Evolutionary conservation across 2,329 filamentous ascomycete genomes (phyloP).

Genomic region (Aphanocladium album): DNA sequence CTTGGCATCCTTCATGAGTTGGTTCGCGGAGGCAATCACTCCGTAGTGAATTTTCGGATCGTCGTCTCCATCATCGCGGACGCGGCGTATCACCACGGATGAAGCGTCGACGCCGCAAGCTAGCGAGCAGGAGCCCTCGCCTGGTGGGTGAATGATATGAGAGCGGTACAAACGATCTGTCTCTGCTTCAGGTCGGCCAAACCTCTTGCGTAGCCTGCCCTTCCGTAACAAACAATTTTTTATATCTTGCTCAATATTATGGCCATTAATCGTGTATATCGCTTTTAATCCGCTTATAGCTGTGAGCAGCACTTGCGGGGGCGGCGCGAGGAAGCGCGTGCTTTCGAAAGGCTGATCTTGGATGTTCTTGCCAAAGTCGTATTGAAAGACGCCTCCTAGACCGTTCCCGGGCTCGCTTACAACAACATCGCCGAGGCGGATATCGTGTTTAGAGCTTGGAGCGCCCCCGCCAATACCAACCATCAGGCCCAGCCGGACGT

Average conservation of each 20-base stretch:
- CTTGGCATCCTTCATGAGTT: conserved; percentile 20
- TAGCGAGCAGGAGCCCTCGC: no score
- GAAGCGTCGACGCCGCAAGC: no score
- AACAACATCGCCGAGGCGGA: conserved; percentile 15
- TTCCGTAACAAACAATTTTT: no score
- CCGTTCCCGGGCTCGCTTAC: conserved; percentile 1
- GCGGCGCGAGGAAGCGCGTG: conserved; percentile 2
- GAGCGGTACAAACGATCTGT: no score
- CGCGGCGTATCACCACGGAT: no score
- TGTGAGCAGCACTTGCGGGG: neutral
- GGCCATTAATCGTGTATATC: no score
- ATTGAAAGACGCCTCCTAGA: conserved; percentile 10
- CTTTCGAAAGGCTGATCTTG: neutral
- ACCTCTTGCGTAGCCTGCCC: no score
- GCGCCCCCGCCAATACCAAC: conserved; percentile 16
- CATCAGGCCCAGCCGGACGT: conserved; percentile 9
- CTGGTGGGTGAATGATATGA: no score
- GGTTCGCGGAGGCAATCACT: conserved; percentile 16
- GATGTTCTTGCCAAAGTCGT: conserved; percentile 11
- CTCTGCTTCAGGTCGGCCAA: no score
- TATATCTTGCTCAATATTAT: no score
- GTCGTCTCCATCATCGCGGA: no score
- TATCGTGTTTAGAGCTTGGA: conserved; percentile 10
- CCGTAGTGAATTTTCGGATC: conserved; percentile 19
- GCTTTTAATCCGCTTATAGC: conserved; percentile 7